phyloP scores from a whole-genome alignment of 805 yeast species.

The Saturnispora besseyi region DNA sequence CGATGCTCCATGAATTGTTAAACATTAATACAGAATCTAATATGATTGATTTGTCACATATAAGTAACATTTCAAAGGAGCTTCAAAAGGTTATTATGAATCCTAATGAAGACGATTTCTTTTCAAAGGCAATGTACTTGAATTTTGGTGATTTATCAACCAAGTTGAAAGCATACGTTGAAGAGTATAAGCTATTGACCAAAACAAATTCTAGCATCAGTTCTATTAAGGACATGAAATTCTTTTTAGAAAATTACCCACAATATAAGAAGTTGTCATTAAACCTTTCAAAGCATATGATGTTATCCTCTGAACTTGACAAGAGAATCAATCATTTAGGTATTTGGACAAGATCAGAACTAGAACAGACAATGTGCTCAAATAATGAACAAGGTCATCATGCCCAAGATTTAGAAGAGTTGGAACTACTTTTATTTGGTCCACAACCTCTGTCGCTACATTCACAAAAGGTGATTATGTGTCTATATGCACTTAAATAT shows the following conservation, averaged over 20 bases:
- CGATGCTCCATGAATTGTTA: slow-evolving; percentile 90
- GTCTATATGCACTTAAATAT: slow-evolving; percentile 67
- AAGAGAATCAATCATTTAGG: slow-evolving; percentile 53
- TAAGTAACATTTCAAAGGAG: slow-evolving; percentile 50
- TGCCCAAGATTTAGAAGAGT: slow-evolving; percentile 42
- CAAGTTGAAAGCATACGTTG: slow-evolving; percentile 74
- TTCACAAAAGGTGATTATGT: slow-evolving; percentile 61
- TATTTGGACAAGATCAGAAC: slow-evolving; percentile 79
- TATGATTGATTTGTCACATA: slow-evolving; percentile 55
- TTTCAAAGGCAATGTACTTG: slow-evolving; percentile 68
- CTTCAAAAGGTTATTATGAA: slow-evolving; percentile 56
- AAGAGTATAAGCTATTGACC: slow-evolving; percentile 70
- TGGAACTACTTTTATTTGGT: slow-evolving; percentile 46
- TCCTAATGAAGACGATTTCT: slow-evolving; percentile 68
- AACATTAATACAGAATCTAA: slow-evolving; percentile 61
- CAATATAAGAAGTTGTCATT: slow-evolving; percentile 83
- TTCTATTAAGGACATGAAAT: slow-evolving; percentile 82
- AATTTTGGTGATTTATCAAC: slow-evolving; percentile 96
- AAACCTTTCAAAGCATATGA: slow-evolving; percentile 87
- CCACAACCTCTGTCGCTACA: slow-evolving; percentile 16
- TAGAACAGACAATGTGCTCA: slow-evolving; percentile 79
- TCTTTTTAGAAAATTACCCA: slow-evolving; percentile 85
- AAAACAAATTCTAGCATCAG: slow-evolving; percentile 63
- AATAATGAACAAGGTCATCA: slow-evolving; percentile 37
- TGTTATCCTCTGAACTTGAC: slow-evolving; percentile 80